Evolutionary conservation across 192 early-diverging fungal genomes (phyloP).

Genomic region (Mortierella alpina): DNA sequence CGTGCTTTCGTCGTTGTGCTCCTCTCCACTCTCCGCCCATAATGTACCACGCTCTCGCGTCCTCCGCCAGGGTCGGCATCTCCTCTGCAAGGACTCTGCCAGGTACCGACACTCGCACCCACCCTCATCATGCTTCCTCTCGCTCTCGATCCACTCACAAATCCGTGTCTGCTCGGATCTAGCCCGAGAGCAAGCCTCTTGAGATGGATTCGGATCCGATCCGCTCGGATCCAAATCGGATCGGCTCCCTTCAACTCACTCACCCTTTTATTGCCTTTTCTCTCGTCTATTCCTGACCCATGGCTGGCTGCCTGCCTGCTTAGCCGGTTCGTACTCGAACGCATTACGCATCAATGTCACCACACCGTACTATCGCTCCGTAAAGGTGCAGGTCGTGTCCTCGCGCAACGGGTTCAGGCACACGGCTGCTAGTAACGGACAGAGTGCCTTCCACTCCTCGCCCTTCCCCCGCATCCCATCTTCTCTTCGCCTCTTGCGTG

Average conservation of each 20-base stretch:
- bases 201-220: background rate
- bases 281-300: background rate
- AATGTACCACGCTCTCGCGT: slow-evolving; percentile 39
- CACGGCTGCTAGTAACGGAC: background rate
- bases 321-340: slow-evolving; percentile 23
- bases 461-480: slow-evolving; percentile 45
- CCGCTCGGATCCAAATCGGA: background rate
- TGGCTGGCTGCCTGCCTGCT: background rate
- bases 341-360: slow-evolving; percentile 44
- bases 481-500: slow-evolving; percentile 36
- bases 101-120: slow-evolving; percentile 16
- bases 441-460: slow-evolving; percentile 37
- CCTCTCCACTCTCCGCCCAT: no score
- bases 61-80: slow-evolving; percentile 36
- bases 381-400: slow-evolving; percentile 37
- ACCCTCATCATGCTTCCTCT: background rate
- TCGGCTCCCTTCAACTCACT: background rate
- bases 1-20: no score
- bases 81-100: slow-evolving; percentile 19
- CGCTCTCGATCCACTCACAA: background rate
- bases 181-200: background rate
- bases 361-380: slow-evolving; percentile 42
- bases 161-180: no score
- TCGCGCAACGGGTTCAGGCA: background rate
- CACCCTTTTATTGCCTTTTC: background rate